A percentile compares a stretch with the other conserved stretches of the same genome.
These are phyloP conservation scores for Aureococcus anophagefferens DNA, from an alignment of 108 stramenopile genomes.

Conservation along the genomic window DNA sequence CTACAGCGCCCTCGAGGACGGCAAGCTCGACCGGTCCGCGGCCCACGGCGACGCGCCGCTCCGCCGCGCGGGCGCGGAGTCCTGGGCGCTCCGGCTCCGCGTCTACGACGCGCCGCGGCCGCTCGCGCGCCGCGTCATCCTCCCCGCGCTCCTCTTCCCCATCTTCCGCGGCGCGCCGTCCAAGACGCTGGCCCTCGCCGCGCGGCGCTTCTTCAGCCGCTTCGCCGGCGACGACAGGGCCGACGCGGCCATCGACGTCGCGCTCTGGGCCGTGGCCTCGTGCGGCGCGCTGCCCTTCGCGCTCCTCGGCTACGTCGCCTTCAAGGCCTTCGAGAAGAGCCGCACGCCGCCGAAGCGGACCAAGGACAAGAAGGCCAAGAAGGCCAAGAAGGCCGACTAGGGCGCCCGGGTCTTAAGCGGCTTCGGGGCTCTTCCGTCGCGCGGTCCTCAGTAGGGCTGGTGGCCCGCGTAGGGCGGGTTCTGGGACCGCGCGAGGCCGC, in stretches of 20 bases:
- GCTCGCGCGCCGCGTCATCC: neutral
- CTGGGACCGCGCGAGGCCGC: too few relatives aligned
- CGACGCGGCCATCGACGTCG: neutral
- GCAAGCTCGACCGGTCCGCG: neutral
- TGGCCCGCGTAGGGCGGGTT: too few relatives aligned
- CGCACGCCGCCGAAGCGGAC: neutral
- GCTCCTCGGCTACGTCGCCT: neutral
- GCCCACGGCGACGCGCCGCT: neutral
- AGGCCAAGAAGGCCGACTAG: neutral
- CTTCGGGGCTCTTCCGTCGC: too few relatives aligned
- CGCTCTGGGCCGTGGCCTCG: neutral
- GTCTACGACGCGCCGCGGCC: neutral
- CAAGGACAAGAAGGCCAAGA: neutral
- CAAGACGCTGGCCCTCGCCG: neutral
- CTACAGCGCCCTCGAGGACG: neutral
- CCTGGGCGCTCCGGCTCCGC: neutral
- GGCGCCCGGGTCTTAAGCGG: too few relatives aligned
- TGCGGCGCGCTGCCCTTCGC: neutral
- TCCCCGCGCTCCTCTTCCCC: neutral
- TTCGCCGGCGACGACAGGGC: neutral
- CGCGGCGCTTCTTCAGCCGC: neutral
- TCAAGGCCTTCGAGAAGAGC: neutral
- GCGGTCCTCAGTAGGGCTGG: too few relatives aligned
- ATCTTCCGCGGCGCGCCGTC: neutral
- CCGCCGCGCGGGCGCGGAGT: neutral